phyloP scores from a whole-genome alignment of 495 filamentous ascomycete genomes.

The Hypoxylon trugodes region DNA sequence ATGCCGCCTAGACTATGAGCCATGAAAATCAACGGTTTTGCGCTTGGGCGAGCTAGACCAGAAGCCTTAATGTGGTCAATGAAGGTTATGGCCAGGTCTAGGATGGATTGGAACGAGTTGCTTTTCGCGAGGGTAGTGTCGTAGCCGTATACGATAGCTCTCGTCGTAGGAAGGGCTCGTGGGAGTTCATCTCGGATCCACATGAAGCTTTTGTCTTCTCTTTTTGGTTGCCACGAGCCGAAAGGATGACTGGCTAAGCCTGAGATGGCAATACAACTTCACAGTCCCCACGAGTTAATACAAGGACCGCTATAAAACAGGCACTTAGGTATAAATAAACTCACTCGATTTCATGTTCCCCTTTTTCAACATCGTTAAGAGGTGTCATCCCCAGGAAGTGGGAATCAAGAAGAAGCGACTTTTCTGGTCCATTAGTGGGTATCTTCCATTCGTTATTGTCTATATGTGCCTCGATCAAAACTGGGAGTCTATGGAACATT shows the following conservation, averaged over 20 bases:
- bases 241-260: constrained; percentile 37
- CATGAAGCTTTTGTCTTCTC: constrained; percentile 35
- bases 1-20: constrained; percentile 51
- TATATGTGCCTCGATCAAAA: background rate
- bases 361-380: constrained; percentile 10
- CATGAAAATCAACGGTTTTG: constrained; percentile 43
- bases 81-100: constrained; percentile 24
- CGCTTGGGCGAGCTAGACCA: constrained; percentile 3
- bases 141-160: constrained; percentile 24
- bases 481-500: constrained; percentile 6
- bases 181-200: constrained; percentile 8
- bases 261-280: constrained; percentile 38
- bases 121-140: constrained; percentile 17
- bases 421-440: background rate
- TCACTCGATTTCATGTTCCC: constrained; percentile 3
- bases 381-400: constrained; percentile 24
- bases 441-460: constrained; percentile 7
- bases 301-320: no score
- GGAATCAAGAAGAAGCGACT: constrained; percentile 13
- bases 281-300: background rate
- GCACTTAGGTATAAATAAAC: background rate
- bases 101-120: constrained; percentile 31
- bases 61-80: constrained; percentile 20
- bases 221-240: constrained; percentile 37
- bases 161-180: constrained; percentile 1